These are phyloP conservation scores for Magnaporthiopsis poae DNA, from an alignment of 2,329 filamentous ascomycete genomes.

Conservation along the genomic window DNA sequence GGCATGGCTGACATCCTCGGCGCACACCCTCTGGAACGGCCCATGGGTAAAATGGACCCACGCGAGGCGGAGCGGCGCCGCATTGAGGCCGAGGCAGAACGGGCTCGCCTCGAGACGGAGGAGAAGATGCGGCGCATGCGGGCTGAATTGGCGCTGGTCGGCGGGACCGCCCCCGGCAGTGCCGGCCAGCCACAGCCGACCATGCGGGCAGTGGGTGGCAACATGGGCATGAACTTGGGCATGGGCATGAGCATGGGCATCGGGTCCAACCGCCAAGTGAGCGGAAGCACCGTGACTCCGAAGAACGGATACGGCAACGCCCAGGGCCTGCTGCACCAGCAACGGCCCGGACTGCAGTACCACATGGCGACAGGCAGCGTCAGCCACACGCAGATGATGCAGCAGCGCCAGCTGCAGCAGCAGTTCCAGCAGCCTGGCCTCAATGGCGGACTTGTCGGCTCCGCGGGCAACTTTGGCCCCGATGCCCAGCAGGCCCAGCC, in stretches of 20 bases:
- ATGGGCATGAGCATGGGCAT: constrained; percentile 13
- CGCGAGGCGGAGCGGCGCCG: constrained; percentile 32
- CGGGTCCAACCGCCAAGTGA: neutral
- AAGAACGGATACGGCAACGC: neutral
- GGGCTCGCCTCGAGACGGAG: constrained; percentile 32
- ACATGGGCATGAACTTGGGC: constrained; percentile 17
- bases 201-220: constrained; percentile 22
- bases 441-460: neutral
- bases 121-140: constrained; percentile 39
- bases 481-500: neutral
- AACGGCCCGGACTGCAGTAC: neutral
- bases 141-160: constrained; percentile 36
- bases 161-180: neutral
- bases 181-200: constrained; percentile 10
- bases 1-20: constrained; percentile 52
- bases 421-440: neutral
- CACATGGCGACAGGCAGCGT: neutral
- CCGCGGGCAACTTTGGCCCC: neutral
- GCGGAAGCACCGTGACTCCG: constrained; percentile 22
- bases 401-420: constrained; percentile 3
- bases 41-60: constrained; percentile 23
- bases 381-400: constrained; percentile 1
- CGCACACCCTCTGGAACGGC: constrained; percentile 30
- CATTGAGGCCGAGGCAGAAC: constrained; percentile 30
- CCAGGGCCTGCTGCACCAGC: neutral